Evolutionary conservation across 495 filamentous ascomycete genomes (phyloP), one percentile per base, ranked within the genome.

Genomic region (Neurospora hispaniola): DNA sequence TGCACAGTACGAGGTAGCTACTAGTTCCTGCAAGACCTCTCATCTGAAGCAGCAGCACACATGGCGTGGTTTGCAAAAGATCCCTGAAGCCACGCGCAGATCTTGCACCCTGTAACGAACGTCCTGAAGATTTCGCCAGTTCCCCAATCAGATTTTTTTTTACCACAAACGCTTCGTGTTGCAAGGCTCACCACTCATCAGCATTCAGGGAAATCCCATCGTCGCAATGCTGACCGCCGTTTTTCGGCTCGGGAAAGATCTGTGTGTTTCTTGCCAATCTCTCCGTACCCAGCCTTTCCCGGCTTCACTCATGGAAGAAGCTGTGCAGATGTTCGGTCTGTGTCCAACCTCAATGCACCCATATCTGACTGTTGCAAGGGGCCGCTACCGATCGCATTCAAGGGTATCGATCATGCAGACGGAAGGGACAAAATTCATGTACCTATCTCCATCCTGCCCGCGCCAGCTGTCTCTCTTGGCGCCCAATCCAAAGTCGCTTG

Each of bases 61-160:
- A 74, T 76, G 73, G 74, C 46, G 71, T 75, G 76, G 75, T 76
- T 66, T 66, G 76, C 74, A 73, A 70, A 72, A 75, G 71, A 80
- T 80, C 79, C 79, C 79, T 80, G 79, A 72, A 78, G 79, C 78
- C 79, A 80, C 78, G 79, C 79, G 79, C 78, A 74, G 79, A 80
- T 80, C 79, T 72, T 70, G 74, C 71, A 71, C 73, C 44, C 71
- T 43, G 54, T n/a, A 43, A 14, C 31, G 42, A 62, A 69, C 38
- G 59, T 73, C 69, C 72, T 73, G 70, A 27, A 23, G 35, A 46
- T 69, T 54, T 62, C 44, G 20, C 46, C 16, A n/a, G n/a, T 11
- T 39, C 44, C 71, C 59, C 35, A 35, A 39, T 48, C 20, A 48
- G 31, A 35, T 16, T 41, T 46, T 16, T 41, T 46, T 62, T 72